Percentiles rank a stretch among this genome's conserved stretches.
Conservation (phyloP, 192 early-diverging fungal species). For the Mortierella alpina region DNA sequence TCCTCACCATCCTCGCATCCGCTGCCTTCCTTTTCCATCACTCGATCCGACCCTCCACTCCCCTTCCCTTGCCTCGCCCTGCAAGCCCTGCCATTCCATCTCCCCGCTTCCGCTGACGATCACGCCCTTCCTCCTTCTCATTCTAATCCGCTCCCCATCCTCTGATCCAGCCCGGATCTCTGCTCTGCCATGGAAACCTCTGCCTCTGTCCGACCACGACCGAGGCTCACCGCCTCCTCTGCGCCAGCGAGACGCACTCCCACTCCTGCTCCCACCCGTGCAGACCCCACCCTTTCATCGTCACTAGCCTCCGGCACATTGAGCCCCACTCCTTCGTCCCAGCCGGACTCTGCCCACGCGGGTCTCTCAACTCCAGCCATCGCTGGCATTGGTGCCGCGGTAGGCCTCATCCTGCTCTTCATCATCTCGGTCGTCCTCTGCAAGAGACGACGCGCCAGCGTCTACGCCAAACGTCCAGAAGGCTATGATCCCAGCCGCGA, state of each 20-base stretch:
- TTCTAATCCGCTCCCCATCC: no score
- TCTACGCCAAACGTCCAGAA: slow-evolving; percentile 13
- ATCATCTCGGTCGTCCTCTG: slow-evolving; percentile 30
- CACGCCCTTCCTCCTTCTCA: no score
- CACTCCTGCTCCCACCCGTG: background rate
- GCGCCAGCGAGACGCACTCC: background rate
- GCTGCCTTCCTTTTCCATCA: no score
- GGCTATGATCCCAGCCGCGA: slow-evolving; percentile 38
- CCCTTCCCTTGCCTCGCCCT: no score
- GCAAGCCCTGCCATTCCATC: no score
- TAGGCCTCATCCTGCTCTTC: slow-evolving; percentile 31
- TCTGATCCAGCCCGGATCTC: no score
- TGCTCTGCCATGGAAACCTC: no score
- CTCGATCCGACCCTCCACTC: no score
- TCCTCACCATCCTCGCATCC: no score
- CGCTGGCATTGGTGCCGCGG: slow-evolving; percentile 44
- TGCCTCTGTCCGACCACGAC: no score
- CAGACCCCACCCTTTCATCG: no score
- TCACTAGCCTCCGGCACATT: background rate
- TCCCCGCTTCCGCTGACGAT: no score
- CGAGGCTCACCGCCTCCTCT: background rate
- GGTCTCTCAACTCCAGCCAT: slow-evolving; percentile 38
- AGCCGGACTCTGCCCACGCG: background rate
- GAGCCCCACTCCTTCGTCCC: slow-evolving; percentile 1
- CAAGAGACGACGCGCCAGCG: slow-evolving; percentile 16